Evolutionary conservation across 345 rosid genomes (phyloP).

Genomic region (Pistacia vera): DNA sequence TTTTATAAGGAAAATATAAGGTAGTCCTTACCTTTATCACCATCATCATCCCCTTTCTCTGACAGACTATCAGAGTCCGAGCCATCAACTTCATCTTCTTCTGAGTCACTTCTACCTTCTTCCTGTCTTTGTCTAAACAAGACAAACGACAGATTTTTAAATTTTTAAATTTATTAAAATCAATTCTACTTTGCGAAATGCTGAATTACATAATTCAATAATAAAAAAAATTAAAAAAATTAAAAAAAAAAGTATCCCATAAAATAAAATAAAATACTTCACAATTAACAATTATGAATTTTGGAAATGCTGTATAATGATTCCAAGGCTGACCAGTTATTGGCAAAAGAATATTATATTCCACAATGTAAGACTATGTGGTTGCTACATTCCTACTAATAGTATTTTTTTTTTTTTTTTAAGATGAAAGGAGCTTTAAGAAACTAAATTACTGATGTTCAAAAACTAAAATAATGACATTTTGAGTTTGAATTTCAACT

Average conservation of each 20-base stretch:
- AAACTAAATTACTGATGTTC: too few species aligned
- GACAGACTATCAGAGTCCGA: slow-evolving; percentile 37
- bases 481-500: too few species aligned
- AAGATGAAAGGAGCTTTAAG: too few species aligned
- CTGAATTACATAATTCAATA: not conserved
- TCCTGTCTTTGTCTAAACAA: slow-evolving; percentile 51
- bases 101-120: slow-evolving; percentile 56
- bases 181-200: not conserved
- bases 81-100: slow-evolving; percentile 48
- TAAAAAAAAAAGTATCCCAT: not conserved
- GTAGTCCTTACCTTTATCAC: slow-evolving; percentile 38
- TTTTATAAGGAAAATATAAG: slow-evolving; percentile 7
- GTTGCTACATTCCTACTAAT: too few species aligned
- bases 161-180: not conserved
- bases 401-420: too few species aligned
- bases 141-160: not conserved
- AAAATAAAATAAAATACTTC: not conserved
- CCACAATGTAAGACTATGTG: too few species aligned
- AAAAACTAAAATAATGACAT: too few species aligned
- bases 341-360: too few species aligned
- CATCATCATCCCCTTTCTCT: slow-evolving; percentile 39
- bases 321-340: too few species aligned
- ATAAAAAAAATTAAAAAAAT: not conserved
- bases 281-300: not conserved
- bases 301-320: too few species aligned